Evolutionary conservation across 305 asterid genomes (phyloP).

Genomic region (Fraxinus greggii): DNA sequence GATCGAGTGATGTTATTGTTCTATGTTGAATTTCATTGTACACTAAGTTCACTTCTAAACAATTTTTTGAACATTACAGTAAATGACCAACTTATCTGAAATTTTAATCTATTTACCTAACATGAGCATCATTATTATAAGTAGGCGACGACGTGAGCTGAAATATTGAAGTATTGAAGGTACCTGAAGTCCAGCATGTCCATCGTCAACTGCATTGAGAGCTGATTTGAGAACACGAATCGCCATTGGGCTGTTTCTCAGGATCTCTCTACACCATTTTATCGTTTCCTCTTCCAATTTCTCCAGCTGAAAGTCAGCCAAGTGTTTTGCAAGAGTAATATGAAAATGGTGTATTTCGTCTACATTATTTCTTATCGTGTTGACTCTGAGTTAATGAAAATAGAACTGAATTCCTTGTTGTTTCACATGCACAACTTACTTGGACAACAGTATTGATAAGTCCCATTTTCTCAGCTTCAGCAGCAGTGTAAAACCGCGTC

Average conservation of each 20-base stretch:
- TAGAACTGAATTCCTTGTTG: background rate
- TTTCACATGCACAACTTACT: conserved; percentile 41
- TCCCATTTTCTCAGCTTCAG: conserved; percentile 92
- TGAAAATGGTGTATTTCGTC: background rate
- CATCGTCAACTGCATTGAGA: conserved; percentile 89
- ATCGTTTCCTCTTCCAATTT: conserved; percentile 81
- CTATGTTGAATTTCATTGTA: background rate
- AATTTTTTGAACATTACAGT: too few species aligned
- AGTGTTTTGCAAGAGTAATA: background rate
- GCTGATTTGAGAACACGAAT: conserved; percentile 81
- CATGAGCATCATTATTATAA: background rate
- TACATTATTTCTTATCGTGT: background rate
- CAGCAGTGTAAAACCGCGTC: conserved; percentile 76
- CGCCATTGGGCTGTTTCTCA: conserved; percentile 88
- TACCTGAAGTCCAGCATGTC: conserved; percentile 97
- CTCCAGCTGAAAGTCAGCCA: conserved; percentile 49
- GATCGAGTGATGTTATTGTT: background rate
- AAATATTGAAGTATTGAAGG: background rate
- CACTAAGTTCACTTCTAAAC: too few species aligned
- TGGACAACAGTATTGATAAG: conserved; percentile 85
- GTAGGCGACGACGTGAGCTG: background rate
- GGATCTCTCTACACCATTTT: conserved; percentile 88
- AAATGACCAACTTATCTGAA: too few species aligned
- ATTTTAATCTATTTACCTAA: too few species aligned
- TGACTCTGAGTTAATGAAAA: background rate